Evolutionary conservation across 2,329 filamentous ascomycete species (phyloP).

Genomic region (Aspergillus tubingensis): DNA sequence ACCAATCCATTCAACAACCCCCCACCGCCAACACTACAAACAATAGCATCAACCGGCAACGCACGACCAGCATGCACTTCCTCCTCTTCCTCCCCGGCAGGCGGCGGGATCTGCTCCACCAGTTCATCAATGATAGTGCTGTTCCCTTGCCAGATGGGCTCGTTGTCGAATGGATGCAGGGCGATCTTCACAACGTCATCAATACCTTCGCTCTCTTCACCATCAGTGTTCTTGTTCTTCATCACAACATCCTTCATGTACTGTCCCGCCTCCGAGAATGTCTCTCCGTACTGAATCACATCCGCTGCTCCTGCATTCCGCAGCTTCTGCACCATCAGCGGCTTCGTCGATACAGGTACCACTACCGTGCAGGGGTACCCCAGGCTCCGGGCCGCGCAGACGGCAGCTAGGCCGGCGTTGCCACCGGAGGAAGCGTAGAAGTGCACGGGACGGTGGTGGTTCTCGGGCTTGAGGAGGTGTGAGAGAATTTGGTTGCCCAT

Average conservation of each 20-base stretch:
- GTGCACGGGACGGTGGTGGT: conserved; percentile 54
- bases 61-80: conserved; percentile 29
- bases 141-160: conserved; percentile 50
- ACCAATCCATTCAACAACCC: conserved; percentile 77
- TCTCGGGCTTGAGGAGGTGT: conserved; percentile 45
- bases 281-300: conserved; percentile 68
- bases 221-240: conserved; percentile 24
- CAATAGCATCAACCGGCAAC: conserved; percentile 64
- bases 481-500: conserved; percentile 71
- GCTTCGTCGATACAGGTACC: conserved; percentile 66
- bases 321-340: conserved; percentile 72
- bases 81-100: conserved; percentile 34
- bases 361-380: conserved; percentile 71
- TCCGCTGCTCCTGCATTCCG: conserved; percentile 63
- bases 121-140: conserved; percentile 49
- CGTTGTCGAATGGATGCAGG: conserved; percentile 49
- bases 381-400: conserved; percentile 68
- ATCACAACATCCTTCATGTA: conserved; percentile 60
- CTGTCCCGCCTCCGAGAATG: conserved; percentile 69
- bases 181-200: conserved; percentile 43
- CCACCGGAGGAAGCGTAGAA: conserved; percentile 82
- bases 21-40: conserved; percentile 79
- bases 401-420: conserved; percentile 82
- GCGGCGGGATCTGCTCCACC: conserved; percentile 41
- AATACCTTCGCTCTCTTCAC: conserved; percentile 19